Evolutionary conservation across 1,284 basidiomycete genomes (phyloP).

Genomic region (Cerrena zonata): DNA sequence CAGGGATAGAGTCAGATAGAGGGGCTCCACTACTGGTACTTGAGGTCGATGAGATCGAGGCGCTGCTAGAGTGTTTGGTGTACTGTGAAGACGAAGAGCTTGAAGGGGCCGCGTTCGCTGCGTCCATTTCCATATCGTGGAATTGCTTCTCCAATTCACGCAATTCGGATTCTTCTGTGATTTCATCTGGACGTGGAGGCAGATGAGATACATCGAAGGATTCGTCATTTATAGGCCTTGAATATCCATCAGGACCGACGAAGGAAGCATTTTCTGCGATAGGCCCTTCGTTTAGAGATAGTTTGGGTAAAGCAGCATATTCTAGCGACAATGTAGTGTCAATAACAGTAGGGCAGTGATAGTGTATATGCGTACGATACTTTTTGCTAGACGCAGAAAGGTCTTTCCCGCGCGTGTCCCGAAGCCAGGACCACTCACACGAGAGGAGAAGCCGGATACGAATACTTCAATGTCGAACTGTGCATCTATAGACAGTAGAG

Average conservation of each 20-base stretch:
- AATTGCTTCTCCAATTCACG: slow-evolving; percentile 46
- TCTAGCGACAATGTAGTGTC: slow-evolving; percentile 30
- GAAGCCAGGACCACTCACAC: slow-evolving; percentile 53
- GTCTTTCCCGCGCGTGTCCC: slow-evolving; percentile 70
- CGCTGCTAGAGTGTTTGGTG: slow-evolving; percentile 16
- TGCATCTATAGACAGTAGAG: slow-evolving; percentile 26
- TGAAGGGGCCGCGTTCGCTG: too few species aligned
- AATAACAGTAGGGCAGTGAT: not conserved
- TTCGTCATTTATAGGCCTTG: not conserved
- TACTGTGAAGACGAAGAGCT: slow-evolving; percentile 11
- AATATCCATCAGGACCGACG: not conserved
- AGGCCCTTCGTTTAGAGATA: slow-evolving; percentile 18
- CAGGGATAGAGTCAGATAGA: slow-evolving; percentile 4
- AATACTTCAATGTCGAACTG: slow-evolving; percentile 66
- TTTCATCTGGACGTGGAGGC: slow-evolving; percentile 33
- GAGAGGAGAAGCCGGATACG: slow-evolving; percentile 70
- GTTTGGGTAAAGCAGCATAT: slow-evolving; percentile 59
- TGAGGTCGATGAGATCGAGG: slow-evolving; percentile 13
- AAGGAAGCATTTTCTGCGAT: slow-evolving; percentile 2
- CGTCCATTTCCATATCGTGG: slow-evolving; percentile 25
- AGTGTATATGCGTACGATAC: slow-evolving; percentile 33
- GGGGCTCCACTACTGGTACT: not conserved
- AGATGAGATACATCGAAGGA: slow-evolving; percentile 2
- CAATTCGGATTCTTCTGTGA: slow-evolving; percentile 53
- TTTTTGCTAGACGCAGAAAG: slow-evolving; percentile 71